Conservation (phyloP, 2,329 filamentous ascomycete genomes). For the Clathrospora elynae region DNA sequence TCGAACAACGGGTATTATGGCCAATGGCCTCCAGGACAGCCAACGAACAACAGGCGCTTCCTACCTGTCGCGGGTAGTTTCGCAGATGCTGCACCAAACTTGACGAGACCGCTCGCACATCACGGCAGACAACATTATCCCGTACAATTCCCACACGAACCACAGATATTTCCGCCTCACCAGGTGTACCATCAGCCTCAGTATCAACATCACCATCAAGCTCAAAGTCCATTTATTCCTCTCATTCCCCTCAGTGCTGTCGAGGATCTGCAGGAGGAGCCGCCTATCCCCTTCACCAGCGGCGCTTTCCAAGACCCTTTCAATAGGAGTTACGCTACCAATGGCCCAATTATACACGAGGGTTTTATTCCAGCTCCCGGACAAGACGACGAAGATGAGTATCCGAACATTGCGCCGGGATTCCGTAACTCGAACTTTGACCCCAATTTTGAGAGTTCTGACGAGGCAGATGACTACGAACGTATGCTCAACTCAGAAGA, state of each 20-base stretch:
- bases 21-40: constrained; percentile 28
- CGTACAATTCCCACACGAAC: constrained; percentile 19
- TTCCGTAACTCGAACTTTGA: constrained; percentile 30
- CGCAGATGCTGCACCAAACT: constrained; percentile 19
- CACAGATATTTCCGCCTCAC: constrained; percentile 25
- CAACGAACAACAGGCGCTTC: constrained; percentile 25
- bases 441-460: constrained; percentile 31
- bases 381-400: constrained; percentile 42
- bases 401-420: constrained; percentile 25
- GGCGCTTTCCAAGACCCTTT: constrained; percentile 29
- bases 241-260: constrained; percentile 31
- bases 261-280: constrained; percentile 24
- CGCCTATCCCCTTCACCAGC: constrained; percentile 18
- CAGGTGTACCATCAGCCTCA: constrained; percentile 23
- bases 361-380: constrained; percentile 48
- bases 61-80: constrained; percentile 29
- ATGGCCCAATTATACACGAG: constrained; percentile 45
- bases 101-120: constrained; percentile 15
- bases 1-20: constrained; percentile 26
- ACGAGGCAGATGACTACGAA: constrained; percentile 37
- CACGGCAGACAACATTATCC: constrained; percentile 20
- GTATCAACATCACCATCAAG: constrained; percentile 12
- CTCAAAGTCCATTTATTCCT: constrained; percentile 26
- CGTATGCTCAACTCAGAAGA: constrained; percentile 30
- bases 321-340: constrained; percentile 30